phyloP scores from a whole-genome alignment of 306 rosid genomes.

The Vicia sativa region DNA sequence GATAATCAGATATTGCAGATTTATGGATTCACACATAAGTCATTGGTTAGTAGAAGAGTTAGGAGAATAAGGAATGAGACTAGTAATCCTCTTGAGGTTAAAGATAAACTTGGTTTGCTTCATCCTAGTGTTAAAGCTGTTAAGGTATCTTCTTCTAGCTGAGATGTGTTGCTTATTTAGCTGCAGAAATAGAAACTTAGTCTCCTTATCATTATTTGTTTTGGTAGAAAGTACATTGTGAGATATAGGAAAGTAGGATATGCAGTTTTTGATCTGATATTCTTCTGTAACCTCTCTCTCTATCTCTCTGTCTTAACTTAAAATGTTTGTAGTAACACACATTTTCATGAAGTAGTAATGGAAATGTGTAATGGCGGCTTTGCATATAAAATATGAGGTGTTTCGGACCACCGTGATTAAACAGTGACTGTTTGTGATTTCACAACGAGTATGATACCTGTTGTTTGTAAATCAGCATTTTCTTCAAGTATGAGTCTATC shows the following conservation, averaged over 20 bases:
- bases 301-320: slow-evolving; percentile 22
- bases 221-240: not conserved
- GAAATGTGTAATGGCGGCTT: slow-evolving; percentile 11
- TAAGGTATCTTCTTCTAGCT: slow-evolving; percentile 50
- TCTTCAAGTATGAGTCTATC: too few species aligned
- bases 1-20: slow-evolving; percentile 88
- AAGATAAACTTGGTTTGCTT: slow-evolving; percentile 79
- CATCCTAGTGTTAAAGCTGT: slow-evolving; percentile 75
- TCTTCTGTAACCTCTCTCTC: slow-evolving; percentile 4
- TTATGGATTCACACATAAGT: slow-evolving; percentile 75
- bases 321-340: slow-evolving; percentile 23
- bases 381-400: slow-evolving; percentile 4
- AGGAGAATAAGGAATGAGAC: slow-evolving; percentile 75
- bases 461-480: too few species aligned
- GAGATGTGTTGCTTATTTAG: slow-evolving; percentile 31
- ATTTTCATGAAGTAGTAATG: not conserved
- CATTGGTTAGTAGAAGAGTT: slow-evolving; percentile 64
- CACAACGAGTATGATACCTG: too few species aligned
- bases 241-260: slow-evolving; percentile 19
- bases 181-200: slow-evolving; percentile 40
- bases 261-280: slow-evolving; percentile 13
- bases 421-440: too few species aligned
- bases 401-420: too few species aligned
- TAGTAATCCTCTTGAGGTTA: slow-evolving; percentile 64
- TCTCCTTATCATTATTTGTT: slow-evolving; percentile 16